Percentiles rank a stretch among this genome's conserved stretches.
These are phyloP conservation scores for Debaryomyces coudertii DNA, from an alignment of 1,139 yeast species.

Conservation along the genomic window DNA sequence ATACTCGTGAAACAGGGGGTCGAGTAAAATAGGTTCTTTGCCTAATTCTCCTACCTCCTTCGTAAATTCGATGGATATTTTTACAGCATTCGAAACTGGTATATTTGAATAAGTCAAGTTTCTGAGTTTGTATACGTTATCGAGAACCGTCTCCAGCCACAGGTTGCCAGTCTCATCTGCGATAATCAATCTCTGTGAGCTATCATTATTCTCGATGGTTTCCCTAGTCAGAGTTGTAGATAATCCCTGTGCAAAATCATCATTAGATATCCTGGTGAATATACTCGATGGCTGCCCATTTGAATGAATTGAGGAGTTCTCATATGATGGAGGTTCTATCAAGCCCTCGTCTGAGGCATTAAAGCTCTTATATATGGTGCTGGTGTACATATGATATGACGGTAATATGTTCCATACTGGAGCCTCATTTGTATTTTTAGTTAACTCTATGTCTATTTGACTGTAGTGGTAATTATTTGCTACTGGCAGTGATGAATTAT, in stretches of 20 bases:
- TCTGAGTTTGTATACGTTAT: constrained; percentile 39
- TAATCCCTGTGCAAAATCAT: neutral
- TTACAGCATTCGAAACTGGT: constrained; percentile 28
- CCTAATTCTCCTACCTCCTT: constrained; percentile 38
- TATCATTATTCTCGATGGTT: constrained; percentile 8
- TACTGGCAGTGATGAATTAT: neutral
- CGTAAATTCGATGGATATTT: constrained; percentile 37
- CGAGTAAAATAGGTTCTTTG: constrained; percentile 32
- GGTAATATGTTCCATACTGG: constrained; percentile 36
- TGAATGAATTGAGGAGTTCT: constrained; percentile 6
- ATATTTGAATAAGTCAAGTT: constrained; percentile 37
- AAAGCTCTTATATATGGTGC: constrained; percentile 9
- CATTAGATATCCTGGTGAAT: neutral
- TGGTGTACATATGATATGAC: constrained; percentile 28
- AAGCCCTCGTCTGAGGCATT: constrained; percentile 8
- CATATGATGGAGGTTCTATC: constrained; percentile 16
- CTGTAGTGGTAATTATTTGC: constrained; percentile 13
- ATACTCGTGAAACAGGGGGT: constrained; percentile 40
- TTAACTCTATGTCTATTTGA: constrained; percentile 6
- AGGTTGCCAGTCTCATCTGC: constrained; percentile 37
- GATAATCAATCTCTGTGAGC: constrained; percentile 19
- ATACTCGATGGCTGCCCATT: neutral
- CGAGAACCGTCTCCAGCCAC: constrained; percentile 45
- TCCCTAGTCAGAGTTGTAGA: neutral
- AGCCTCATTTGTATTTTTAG: constrained; percentile 13